Conservation (phyloP, 2,329 filamentous ascomycete genomes). For the Coleophoma cylindrospora region DNA sequence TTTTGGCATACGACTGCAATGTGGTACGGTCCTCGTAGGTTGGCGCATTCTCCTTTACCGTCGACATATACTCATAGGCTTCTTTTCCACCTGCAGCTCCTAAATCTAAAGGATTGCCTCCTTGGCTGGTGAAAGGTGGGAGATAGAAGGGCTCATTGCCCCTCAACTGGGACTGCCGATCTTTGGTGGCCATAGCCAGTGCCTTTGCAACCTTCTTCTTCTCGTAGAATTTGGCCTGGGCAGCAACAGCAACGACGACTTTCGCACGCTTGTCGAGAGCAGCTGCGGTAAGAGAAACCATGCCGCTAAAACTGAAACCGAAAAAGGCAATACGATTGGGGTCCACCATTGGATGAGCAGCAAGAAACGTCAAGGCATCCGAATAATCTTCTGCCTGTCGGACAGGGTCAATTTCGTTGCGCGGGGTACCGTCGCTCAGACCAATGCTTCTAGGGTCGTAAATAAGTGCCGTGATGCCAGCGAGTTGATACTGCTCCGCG, state of each 20-base stretch:
- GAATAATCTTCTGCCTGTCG: slow-evolving; percentile 28
- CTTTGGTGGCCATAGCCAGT: slow-evolving; percentile 26
- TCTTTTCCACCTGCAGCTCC: not conserved
- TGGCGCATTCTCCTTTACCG: not conserved
- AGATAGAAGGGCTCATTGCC: slow-evolving; percentile 34
- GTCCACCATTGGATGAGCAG: slow-evolving; percentile 24
- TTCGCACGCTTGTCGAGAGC: slow-evolving; percentile 33
- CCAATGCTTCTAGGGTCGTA: slow-evolving; percentile 30
- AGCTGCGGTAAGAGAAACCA: slow-evolving; percentile 30
- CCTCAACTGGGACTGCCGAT: slow-evolving; percentile 31
- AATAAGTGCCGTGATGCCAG: slow-evolving; percentile 28
- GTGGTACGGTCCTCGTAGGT: not conserved
- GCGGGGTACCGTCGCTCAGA: slow-evolving; percentile 24
- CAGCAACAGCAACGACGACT: slow-evolving; percentile 24
- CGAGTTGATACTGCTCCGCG: slow-evolving; percentile 12
- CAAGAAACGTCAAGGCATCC: slow-evolving; percentile 31
- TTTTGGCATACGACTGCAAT: slow-evolving; percentile 4
- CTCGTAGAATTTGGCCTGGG: slow-evolving; percentile 5
- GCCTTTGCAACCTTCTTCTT: slow-evolving; percentile 8
- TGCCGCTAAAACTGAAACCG: slow-evolving; percentile 30
- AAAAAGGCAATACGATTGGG: slow-evolving; percentile 28
- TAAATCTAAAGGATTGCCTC: slow-evolving; percentile 4
- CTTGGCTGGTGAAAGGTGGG: slow-evolving; percentile 29
- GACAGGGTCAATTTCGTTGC: slow-evolving; percentile 25
- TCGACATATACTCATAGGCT: not conserved